Evolutionary conservation across 371 early-diverging fungal species (phyloP).

Genomic region (Saksenaea vasiformis): DNA sequence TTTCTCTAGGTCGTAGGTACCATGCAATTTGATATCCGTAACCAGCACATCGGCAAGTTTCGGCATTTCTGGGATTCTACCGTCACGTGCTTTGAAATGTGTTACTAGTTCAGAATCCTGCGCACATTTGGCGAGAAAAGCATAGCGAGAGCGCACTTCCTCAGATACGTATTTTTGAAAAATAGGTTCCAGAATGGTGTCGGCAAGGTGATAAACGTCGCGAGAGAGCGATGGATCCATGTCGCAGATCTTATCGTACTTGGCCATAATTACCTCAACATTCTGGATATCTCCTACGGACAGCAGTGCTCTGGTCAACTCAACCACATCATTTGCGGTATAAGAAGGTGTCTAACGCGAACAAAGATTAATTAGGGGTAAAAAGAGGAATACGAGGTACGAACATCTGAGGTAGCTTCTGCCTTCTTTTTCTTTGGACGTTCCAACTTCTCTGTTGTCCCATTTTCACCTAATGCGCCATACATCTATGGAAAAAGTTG

Average conservation of each 20-base stretch:
- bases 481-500: constrained; percentile 20
- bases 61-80: constrained; percentile 23
- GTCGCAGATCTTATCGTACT: constrained; percentile 60
- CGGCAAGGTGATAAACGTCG: constrained; percentile 61
- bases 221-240: constrained; percentile 64
- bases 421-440: constrained; percentile 14
- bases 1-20: constrained; percentile 25
- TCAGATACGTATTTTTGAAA: constrained; percentile 49
- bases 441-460: constrained; percentile 30
- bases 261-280: constrained; percentile 54
- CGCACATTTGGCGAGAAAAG: constrained; percentile 24
- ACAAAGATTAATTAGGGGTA: neutral
- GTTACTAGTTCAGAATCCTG: constrained; percentile 21
- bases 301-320: constrained; percentile 61
- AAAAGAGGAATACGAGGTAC: neutral
- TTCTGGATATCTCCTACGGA: constrained; percentile 67
- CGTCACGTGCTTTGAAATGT: constrained; percentile 26
- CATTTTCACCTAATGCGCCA: constrained; percentile 49
- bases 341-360: constrained; percentile 6
- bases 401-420: neutral
- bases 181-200: constrained; percentile 55
- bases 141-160: constrained; percentile 17
- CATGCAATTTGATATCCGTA: constrained; percentile 27
- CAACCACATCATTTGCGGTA: constrained; percentile 62
- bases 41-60: constrained; percentile 26